These are phyloP conservation scores for Euphorbia tirucalli DNA, from an alignment of 345 rosid species.

Conservation along the genomic window DNA sequence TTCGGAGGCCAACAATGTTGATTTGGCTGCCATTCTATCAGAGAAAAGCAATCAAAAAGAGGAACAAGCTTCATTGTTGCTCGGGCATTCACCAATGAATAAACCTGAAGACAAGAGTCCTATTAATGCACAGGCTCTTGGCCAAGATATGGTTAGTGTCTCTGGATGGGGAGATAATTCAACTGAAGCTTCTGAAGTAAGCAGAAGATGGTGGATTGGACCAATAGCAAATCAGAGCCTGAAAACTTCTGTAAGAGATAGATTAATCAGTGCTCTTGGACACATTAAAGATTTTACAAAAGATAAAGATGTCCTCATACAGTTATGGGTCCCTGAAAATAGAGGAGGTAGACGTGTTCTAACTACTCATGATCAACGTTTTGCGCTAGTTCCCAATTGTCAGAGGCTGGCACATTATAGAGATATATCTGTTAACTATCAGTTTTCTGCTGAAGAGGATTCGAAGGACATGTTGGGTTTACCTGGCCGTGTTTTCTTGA, in stretches of 20 bases:
- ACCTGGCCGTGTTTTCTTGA: conserved; percentile 84
- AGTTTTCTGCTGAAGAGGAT: conserved; percentile 70
- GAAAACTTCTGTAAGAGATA: conserved; percentile 55
- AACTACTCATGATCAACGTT: conserved; percentile 67
- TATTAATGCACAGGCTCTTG: conserved; percentile 18
- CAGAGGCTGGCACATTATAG: conserved; percentile 68
- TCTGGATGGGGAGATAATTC: no score
- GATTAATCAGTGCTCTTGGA: conserved; percentile 64
- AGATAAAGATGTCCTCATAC: conserved; percentile 72
- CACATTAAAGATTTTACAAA: conserved; percentile 51
- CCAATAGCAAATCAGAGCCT: conserved; percentile 43
- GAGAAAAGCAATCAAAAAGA: conserved; percentile 37
- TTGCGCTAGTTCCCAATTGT: conserved; percentile 54
- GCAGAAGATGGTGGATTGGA: conserved; percentile 74
- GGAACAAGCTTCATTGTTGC: conserved; percentile 25
- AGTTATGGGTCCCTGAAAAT: conserved; percentile 81
- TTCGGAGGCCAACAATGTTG: conserved; percentile 35
- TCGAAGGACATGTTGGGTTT: conserved; percentile 61
- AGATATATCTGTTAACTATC: conserved; percentile 66
- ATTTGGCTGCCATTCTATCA: conserved; percentile 31
- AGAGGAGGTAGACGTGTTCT: conserved; percentile 62
- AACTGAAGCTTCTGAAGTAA: conserved; percentile 36
- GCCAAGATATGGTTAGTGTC: conserved; percentile 20
- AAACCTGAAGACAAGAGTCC: no score
- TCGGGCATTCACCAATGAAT: no score